Base-by-base conservation (phyloP, 2,329 filamentous ascomycete species). In the Alternaria arborescens region DNA sequence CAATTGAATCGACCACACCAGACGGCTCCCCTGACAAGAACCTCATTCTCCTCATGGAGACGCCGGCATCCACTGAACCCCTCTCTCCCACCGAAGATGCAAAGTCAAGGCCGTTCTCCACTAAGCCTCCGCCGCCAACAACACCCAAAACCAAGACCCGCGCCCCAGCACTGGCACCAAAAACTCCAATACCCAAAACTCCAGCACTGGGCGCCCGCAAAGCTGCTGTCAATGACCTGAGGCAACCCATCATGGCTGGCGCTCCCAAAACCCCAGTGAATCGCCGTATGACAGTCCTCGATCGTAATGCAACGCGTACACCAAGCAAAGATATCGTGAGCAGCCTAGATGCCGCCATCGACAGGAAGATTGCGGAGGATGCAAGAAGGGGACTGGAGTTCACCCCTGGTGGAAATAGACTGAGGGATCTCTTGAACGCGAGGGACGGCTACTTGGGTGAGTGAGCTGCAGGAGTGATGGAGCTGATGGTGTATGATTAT, bases 281-380 rank as follows among this genome's bases (percentile, higher is more conserved):
- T 20, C 47, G 12, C 30, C 57, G 36, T 40, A 58, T 32, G 43
- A 36, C 36, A 16, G 24, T 24, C 3, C 54, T 43, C 1, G 65
- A 73, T 34, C 61, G 53, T 1, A 71, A 68, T 8, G 66, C 66
- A 2, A 10, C 59, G 3, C 59, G 66, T 8, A 71, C 69, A 26
- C 73, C 73, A 2, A 71, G 68, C 8, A 74, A 68, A n/a, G 65
- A 61, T 22, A 68, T 72, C 6, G 38, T 62, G 14, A 62, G 50
- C 10, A 62, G 58, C 11, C 48, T 73, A 12, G 71, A 72, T 42
- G 22, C 24, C 1, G 71, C 70, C 8, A 76, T 76, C 60, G 71
- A 76, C 64, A 54, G 50, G 22, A 72, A 72, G 62, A 70, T 74
- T 46, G 64, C 52, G 2, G 68, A 69, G 20, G 66, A 73, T 41